A percentile compares a stretch with the other conserved stretches of the same genome.
Conservation (phyloP, 1,139 yeast species). For the Pichia sp. region DNA sequence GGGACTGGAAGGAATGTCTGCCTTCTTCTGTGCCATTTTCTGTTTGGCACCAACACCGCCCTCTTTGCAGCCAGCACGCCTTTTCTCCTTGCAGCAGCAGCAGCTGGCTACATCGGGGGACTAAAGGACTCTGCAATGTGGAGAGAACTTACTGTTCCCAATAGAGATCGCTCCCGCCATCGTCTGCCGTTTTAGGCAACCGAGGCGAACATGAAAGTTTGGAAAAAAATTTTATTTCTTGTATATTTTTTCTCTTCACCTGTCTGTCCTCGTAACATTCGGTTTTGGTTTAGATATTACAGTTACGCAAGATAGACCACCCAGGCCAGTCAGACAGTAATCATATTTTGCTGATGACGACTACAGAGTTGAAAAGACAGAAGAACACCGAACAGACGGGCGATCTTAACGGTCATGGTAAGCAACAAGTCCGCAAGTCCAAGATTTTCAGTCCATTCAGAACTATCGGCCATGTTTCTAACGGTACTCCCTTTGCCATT, state of each 20-base stretch:
- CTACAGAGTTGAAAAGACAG: constrained; percentile 22
- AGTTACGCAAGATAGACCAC: background rate
- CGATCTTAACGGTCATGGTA: background rate
- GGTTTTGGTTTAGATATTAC: background rate
- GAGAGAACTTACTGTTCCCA: background rate
- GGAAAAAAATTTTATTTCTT: constrained; percentile 1
- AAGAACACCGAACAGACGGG: constrained; percentile 11
- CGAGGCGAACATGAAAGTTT: constrained; percentile 6
- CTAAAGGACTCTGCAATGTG: background rate
- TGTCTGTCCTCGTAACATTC: background rate
- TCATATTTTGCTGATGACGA: constrained; percentile 7
- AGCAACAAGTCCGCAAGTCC: constrained; percentile 31
- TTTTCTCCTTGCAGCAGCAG: background rate
- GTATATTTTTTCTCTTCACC: background rate
- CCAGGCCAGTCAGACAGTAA: background rate
- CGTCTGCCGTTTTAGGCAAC: constrained; percentile 2
- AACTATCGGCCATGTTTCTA: constrained; percentile 61
- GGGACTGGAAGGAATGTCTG: background rate
- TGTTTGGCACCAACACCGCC: background rate
- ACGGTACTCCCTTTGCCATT: constrained; percentile 77
- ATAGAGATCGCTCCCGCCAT: background rate
- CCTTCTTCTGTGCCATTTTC: background rate
- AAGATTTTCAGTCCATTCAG: constrained; percentile 53
- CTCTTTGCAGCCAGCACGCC: background rate
- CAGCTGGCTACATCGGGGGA: background rate